Evolutionary conservation across 2,329 filamentous ascomycete genomes (phyloP).

Genomic region (Sclerotinia trifoliorum): DNA sequence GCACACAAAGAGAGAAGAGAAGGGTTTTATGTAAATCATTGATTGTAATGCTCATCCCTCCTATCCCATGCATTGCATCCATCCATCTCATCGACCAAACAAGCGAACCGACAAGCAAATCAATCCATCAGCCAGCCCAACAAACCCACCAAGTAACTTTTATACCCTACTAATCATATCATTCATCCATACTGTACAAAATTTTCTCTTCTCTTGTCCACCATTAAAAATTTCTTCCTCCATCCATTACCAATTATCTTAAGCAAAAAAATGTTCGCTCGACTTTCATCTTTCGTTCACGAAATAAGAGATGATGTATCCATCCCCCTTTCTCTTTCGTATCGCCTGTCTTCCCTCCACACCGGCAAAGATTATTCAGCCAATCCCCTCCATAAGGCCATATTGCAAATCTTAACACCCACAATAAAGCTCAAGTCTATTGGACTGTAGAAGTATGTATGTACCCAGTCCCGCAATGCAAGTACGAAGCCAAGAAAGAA

Average conservation of each 20-base stretch:
- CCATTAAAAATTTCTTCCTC: neutral
- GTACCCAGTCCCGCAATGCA: neutral
- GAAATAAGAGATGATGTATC: neutral
- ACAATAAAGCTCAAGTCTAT: slow-evolving; percentile 9
- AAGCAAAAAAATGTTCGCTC: neutral
- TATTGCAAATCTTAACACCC: slow-evolving; percentile 1
- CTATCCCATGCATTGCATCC: neutral
- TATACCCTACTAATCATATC: slow-evolving; percentile 4
- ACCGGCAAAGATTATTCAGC: neutral
- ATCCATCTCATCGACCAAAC: neutral
- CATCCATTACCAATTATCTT: neutral
- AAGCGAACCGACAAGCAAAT: neutral
- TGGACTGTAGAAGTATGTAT: neutral
- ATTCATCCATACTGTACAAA: slow-evolving; percentile 13
- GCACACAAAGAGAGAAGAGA: no score
- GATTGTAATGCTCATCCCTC: neutral
- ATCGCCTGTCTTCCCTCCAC: neutral
- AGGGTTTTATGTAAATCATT: neutral
- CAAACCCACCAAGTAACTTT: neutral
- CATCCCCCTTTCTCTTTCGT: neutral
- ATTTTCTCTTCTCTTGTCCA: neutral
- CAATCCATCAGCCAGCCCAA: neutral
- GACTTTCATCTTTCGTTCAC: neutral
- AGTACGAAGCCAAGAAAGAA: slow-evolving; percentile 2
- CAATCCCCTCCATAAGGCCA: neutral